Percentiles rank a stretch among this genome's conserved stretches.
Conservation (phyloP, 805 yeast species). For the Candida sakaeoensis region DNA sequence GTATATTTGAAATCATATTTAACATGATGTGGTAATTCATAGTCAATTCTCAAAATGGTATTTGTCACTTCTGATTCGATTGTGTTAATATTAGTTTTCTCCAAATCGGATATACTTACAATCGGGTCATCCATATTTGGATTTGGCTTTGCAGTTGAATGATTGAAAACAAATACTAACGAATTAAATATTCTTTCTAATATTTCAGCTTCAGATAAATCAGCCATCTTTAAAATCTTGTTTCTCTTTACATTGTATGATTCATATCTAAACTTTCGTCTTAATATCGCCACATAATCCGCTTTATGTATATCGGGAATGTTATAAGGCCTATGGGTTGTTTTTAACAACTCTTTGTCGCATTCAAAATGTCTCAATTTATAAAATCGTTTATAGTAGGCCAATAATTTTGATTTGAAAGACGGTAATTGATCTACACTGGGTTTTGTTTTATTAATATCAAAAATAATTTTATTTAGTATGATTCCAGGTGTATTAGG, state of each 20-base stretch:
- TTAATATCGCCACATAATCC: conserved; percentile 19
- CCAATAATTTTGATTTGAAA: conserved; percentile 13
- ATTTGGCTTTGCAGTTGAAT: conserved; percentile 21
- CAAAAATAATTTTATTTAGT: conserved; percentile 9
- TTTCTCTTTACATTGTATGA: conserved; percentile 16
- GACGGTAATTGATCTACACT: conserved; percentile 8
- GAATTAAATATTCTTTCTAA: conserved; percentile 23
- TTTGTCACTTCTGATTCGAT: conserved; percentile 20
- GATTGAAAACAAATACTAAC: conserved; percentile 28
- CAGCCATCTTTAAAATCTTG: conserved; percentile 11
- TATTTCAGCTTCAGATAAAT: conserved; percentile 14
- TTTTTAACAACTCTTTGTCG: background rate
- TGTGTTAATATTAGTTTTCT: conserved; percentile 11
- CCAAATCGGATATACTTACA: conserved; percentile 17
- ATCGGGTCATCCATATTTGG: conserved; percentile 10
- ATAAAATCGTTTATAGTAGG: conserved; percentile 30
- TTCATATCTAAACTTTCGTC: conserved; percentile 22
- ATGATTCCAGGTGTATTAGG: conserved; percentile 8
- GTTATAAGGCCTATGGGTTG: conserved; percentile 2
- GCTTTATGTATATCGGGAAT: conserved; percentile 4
- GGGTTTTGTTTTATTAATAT: conserved; percentile 3
- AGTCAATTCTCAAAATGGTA: conserved; percentile 23
- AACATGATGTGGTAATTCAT: conserved; percentile 17
- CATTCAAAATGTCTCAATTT: conserved; percentile 21
- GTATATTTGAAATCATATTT: conserved; percentile 22